Conservation (phyloP, 208 protist species). For the Kentomonas sorsogonicus region DNA sequence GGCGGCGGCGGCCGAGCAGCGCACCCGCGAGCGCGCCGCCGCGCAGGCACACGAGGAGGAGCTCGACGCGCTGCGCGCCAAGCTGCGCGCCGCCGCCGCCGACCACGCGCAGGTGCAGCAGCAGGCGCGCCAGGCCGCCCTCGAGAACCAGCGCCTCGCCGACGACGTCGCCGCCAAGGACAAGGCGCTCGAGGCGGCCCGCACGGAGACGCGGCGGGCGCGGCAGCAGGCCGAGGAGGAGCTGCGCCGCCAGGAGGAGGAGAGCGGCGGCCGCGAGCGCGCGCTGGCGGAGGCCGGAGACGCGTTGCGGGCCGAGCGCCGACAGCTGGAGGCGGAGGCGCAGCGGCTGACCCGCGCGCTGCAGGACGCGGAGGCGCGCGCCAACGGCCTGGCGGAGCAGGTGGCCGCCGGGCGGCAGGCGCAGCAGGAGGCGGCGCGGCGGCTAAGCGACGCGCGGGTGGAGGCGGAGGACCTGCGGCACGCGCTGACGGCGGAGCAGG, state of each 20-base stretch:
- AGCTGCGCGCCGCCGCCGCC: slow-evolving; percentile 28
- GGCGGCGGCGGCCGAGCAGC: slow-evolving; percentile 41
- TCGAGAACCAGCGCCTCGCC: slow-evolving; percentile 43
- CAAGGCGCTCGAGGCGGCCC: slow-evolving; percentile 25
- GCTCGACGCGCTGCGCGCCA: slow-evolving; percentile 44
- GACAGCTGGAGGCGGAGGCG: slow-evolving; percentile 40
- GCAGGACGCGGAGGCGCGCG: slow-evolving; percentile 42
- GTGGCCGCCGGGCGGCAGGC: slow-evolving; percentile 43
- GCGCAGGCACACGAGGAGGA: slow-evolving; percentile 47
- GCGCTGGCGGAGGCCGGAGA: slow-evolving; percentile 25
- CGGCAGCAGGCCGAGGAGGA: slow-evolving; percentile 19
- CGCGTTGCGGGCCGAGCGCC: slow-evolving; percentile 21
- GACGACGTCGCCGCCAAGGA: slow-evolving; percentile 48
- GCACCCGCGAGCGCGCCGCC: slow-evolving; percentile 37
- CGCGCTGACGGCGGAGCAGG: slow-evolving; percentile 28
- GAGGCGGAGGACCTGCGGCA: slow-evolving; percentile 41
- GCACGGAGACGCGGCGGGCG: slow-evolving; percentile 24
- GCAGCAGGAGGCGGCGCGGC: slow-evolving; percentile 29
- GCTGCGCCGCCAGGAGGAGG: slow-evolving; percentile 15
- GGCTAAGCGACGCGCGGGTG: slow-evolving; percentile 36
- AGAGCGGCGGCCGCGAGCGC: slow-evolving; percentile 9
- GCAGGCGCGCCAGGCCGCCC: slow-evolving; percentile 43
- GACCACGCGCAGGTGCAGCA: slow-evolving; percentile 60
- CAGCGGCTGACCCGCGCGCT: slow-evolving; percentile 30
- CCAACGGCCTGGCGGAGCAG: slow-evolving; percentile 35